These are phyloP conservation scores for Mycena maculata DNA, from an alignment of 768 basidiomycete species.

Conservation along the genomic window DNA sequence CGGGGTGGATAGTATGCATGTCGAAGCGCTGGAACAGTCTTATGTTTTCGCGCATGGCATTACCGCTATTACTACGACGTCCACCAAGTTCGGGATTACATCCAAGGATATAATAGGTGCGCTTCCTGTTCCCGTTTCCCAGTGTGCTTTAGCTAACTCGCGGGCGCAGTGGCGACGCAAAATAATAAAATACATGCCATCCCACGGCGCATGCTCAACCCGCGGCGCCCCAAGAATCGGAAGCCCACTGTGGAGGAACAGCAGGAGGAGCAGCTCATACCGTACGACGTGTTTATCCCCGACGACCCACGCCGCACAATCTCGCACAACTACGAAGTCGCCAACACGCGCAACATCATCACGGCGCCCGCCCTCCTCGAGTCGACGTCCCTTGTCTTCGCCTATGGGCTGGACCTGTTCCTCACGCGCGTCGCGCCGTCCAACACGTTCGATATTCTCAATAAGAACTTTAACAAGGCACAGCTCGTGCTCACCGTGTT, in stretches of 20 bases:
- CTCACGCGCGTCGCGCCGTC: slow-evolving; percentile 87
- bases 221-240: slow-evolving; percentile 78
- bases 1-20: slow-evolving; percentile 62
- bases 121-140: slow-evolving; percentile 38
- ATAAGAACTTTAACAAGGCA: slow-evolving; percentile 91
- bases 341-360: slow-evolving; percentile 73
- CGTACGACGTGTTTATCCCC: slow-evolving; percentile 84
- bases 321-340: slow-evolving; percentile 67
- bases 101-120: slow-evolving; percentile 87
- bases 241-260: slow-evolving; percentile 79
- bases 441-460: slow-evolving; percentile 92
- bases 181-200: slow-evolving; percentile 81
- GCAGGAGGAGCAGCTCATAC: slow-evolving; percentile 85
- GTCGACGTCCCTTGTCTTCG: slow-evolving; percentile 90
- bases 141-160: neutral
- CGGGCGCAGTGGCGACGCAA: slow-evolving; percentile 74
- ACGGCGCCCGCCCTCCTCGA: slow-evolving; percentile 90
- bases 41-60: slow-evolving; percentile 79
- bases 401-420: slow-evolving; percentile 92
- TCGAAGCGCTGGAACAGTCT: slow-evolving; percentile 74
- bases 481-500: slow-evolving; percentile 88
- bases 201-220: slow-evolving; percentile 80
- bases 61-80: slow-evolving; percentile 77
- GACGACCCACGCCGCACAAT: slow-evolving; percentile 71
- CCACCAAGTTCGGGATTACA: slow-evolving; percentile 90